These are phyloP conservation scores for Strombidium stylifer DNA, from an alignment of 73 alveolate species.

Conservation along the genomic window DNA sequence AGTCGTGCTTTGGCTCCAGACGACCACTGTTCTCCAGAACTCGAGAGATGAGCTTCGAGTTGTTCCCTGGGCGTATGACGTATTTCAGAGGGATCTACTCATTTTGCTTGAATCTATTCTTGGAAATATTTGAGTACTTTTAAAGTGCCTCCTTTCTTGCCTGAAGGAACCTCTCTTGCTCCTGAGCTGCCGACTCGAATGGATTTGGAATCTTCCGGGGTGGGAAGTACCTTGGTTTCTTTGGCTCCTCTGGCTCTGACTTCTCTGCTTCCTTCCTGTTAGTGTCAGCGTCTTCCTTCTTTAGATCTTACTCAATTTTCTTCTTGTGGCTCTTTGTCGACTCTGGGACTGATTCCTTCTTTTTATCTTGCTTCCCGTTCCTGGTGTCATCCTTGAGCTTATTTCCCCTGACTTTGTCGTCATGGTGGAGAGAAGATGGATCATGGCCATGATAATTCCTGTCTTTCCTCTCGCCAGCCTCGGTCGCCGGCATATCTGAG, in stretches of 20 bases:
- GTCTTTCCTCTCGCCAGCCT: no score
- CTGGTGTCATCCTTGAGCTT: no score
- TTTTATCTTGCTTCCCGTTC: no score
- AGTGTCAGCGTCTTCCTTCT: not conserved
- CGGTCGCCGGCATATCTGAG: no score
- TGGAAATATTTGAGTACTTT: constrained; percentile 26
- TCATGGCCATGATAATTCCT: no score
- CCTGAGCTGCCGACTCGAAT: constrained; percentile 1
- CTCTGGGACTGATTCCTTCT: not conserved
- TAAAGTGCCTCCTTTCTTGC: constrained; percentile 28
- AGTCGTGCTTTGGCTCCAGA: not conserved
- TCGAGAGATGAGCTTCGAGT: constrained; percentile 1
- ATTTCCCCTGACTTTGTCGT: no score
- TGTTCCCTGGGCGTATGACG: constrained; percentile 27
- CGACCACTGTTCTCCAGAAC: constrained; percentile 14
- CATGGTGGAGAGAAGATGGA: no score
- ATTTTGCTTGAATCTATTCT: not conserved
- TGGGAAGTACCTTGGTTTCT: not conserved
- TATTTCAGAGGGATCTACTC: constrained; percentile 16
- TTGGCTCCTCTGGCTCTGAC: not conserved
- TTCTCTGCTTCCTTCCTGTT: not conserved
- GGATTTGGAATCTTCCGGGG: constrained; percentile 18
- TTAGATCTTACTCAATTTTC: not conserved
- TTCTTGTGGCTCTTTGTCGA: not conserved
- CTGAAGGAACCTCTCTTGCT: constrained; percentile 15